A percentile compares a stretch with the other conserved stretches of the same genome.
Conservation (phyloP, 2,329 filamentous ascomycete species). For the Aureobasidium sp. region DNA sequence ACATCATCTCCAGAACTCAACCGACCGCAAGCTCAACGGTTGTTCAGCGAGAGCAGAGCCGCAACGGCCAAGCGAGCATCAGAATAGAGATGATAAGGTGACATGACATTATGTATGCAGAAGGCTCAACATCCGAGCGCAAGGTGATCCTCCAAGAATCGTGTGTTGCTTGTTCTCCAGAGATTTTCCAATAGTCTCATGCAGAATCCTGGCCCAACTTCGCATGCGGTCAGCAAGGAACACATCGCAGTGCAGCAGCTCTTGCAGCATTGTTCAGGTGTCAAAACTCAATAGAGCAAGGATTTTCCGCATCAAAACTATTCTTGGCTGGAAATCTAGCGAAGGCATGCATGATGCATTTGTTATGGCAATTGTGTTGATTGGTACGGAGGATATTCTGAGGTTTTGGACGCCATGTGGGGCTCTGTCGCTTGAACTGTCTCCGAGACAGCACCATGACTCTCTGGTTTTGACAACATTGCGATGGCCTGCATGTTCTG, state of each 20-base stretch:
- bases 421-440: slow-evolving; percentile 4
- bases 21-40: background rate
- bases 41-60: background rate
- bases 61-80: too few species aligned
- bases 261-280: background rate
- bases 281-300: background rate
- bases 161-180: background rate
- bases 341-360: slow-evolving; percentile 1
- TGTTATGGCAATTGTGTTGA: background rate
- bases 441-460: background rate
- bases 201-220: background rate
- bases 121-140: too few species aligned
- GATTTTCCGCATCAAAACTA: slow-evolving; percentile 2
- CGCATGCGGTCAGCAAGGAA: background rate
- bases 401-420: background rate
- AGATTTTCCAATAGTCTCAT: background rate
- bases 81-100: background rate
- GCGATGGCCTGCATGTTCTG: too few species aligned
- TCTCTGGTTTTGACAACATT: background rate
- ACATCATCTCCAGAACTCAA: background rate
- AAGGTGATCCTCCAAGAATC: too few species aligned
- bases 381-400: slow-evolving; percentile 15
- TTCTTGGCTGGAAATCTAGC: background rate
- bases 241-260: background rate
- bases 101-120: background rate